Evolutionary conservation across 345 rosid species (phyloP), one percentile per base, ranked within the genome.

Genomic region (Pugionium cornutum): DNA sequence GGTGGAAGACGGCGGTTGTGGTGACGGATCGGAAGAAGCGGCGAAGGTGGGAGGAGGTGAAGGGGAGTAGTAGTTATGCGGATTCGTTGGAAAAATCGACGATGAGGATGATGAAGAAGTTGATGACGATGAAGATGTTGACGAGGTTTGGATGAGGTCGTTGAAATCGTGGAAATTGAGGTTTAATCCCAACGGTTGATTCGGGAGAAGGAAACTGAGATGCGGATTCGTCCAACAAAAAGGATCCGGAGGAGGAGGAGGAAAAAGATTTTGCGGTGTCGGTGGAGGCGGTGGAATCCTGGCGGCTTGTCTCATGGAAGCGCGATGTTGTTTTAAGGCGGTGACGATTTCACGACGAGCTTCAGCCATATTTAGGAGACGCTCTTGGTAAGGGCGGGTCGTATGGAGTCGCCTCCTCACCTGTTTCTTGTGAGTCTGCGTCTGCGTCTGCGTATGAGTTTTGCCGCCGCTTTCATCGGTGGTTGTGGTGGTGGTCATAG

Each of bases 351-450:
- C 97, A 53, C 92, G 81, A 67, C 99, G 86, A 42, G 99, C 99
- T 78, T 94, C 96, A 4, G 99, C 99, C 99, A 94, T 94, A 41
- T 94, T 90, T 3, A 94, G 91, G 39, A 90, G 91, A 79, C 96
- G 84, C 53, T 94, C 97, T 82, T 94, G 97, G 59, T 88, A 90
- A 60, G 97, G 99, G 74, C 97, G 81, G 56, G 83, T 88, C 37
- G 99, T 86, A 64, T 88, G 96, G 50, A 94, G 92, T 41, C 99
- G 85, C 75, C 99, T 90, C 83, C 99, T 82, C 31, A 84, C 97
- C 69, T 86, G 95, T 78, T 94, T 94, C 72, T 86, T 94, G 72
- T 83, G 95, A 29, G 79, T 83, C 25, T 76, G 91, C 44, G 83
- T 83, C n/a, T 70, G 84, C 34, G 78, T 78, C 44, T 77, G 77